Base-by-base conservation (phyloP, 1,284 basidiomycete species). In the Rhodotorula sp. region DNA sequence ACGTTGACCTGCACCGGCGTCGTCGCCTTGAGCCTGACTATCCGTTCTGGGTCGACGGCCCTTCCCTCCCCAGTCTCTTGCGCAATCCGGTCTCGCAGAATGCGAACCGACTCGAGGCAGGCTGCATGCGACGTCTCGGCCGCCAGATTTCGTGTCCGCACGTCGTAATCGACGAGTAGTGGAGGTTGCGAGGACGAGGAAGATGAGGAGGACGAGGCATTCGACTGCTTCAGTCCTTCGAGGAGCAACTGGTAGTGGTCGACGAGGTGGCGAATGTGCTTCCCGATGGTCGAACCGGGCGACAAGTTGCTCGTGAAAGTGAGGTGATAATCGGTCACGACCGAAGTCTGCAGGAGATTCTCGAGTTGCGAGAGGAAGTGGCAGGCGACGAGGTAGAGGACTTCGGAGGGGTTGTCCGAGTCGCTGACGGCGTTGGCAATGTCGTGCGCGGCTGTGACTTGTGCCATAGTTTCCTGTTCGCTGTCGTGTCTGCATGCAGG, bases 1-100 rank as follows among this genome's bases (percentile, higher is more conserved):
- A 92, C 86, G 30, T 85, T 84, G 75, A 91, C 89, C 60, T 84
- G 80, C 77, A 87, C 86, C 2, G 90, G 90, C 3, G 91, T 92
- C 36, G 92, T 84, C 11, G 91, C 90, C 71, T 90, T 85, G 65
- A 92, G 80, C 29, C 84, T 86, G 48, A 92, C 82, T 27, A 82
- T 83, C 68, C 85, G 84, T 68, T 86, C 82, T 71, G 87, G 80
- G 62, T 82, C 81, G 39, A 82, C 79, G 13, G 22, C 59, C 32
- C 29, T 17, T 0, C 71, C 76, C 7, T 44, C 49, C 6, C 49
- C 36, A 13, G 67, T 69, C n/a, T 51, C 58, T 3, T n/a, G n/a
- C 22, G 52, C 48, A 9, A 77, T 52, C 8, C 68, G 68, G 1
- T 77, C 79, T 15, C 86, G 85, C 39, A 78, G 59, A 9, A 66